Conservation (phyloP, 306 rosid genomes). For the Phaseolus lunatus region DNA sequence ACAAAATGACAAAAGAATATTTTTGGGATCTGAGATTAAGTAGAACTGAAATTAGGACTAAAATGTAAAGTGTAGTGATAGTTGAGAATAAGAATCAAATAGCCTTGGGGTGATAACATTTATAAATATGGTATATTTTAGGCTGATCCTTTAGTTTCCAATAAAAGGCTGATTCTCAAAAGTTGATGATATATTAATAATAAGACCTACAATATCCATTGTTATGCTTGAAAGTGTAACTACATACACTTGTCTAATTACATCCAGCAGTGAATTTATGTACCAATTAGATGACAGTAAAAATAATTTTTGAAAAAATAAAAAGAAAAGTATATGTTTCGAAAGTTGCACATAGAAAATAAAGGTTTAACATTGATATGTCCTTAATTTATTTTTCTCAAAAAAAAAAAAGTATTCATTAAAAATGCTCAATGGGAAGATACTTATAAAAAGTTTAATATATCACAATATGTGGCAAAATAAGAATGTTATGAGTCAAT, state of each 20-base stretch:
- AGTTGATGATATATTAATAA: background rate
- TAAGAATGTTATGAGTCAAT: too few species aligned
- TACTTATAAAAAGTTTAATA: too few species aligned
- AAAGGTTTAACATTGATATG: background rate
- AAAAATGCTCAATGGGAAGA: too few species aligned
- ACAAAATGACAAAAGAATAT: background rate
- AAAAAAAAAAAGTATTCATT: background rate
- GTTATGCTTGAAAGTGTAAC: background rate
- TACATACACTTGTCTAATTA: too few species aligned
- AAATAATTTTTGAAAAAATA: background rate
- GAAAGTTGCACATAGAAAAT: background rate
- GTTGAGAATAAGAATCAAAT: conserved; percentile 20
- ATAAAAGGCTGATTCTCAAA: background rate
- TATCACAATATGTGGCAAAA: too few species aligned
- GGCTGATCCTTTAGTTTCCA: background rate
- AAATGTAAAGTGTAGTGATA: background rate
- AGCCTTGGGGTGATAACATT: background rate
- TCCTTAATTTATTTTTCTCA: too few species aligned
- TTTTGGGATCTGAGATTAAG: conserved; percentile 3
- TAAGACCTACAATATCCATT: background rate
- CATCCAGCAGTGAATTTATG: too few species aligned
- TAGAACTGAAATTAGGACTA: background rate
- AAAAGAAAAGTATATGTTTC: background rate
- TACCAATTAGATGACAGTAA: background rate
- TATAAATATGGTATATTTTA: conserved; percentile 11